Conservation (phyloP, 2,329 filamentous ascomycete species). For the Colletotrichum godetiae region DNA sequence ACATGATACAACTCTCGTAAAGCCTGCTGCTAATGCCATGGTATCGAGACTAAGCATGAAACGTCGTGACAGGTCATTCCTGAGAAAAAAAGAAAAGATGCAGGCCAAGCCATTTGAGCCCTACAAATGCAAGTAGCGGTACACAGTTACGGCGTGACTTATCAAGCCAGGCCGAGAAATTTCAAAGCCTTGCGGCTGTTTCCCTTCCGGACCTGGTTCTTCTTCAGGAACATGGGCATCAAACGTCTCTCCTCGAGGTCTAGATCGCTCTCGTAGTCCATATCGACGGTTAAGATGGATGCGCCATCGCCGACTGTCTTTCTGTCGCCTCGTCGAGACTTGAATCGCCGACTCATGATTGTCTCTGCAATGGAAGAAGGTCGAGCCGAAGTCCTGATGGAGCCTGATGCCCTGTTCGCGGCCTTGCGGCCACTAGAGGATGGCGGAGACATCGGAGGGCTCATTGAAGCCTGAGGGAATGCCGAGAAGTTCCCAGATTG, state of each 20-base stretch:
- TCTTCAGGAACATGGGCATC: constrained; percentile 61
- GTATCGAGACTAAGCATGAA: not conserved
- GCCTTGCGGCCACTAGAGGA: constrained; percentile 3
- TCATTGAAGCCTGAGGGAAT: constrained; percentile 39
- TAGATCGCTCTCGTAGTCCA: constrained; percentile 52
- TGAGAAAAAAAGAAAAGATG: not conserved
- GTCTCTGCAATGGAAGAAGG: constrained; percentile 50
- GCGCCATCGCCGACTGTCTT: constrained; percentile 39
- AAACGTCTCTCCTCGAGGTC: constrained; percentile 62
- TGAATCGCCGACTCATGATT: constrained; percentile 45
- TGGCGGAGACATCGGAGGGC: constrained; percentile 33
- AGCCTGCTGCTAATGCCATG: not conserved
- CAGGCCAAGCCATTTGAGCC: not conserved
- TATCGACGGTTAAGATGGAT: constrained; percentile 50
- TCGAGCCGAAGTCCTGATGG: constrained; percentile 36
- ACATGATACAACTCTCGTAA: not conserved
- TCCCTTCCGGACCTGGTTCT: constrained; percentile 48
- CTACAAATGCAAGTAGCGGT: not conserved
- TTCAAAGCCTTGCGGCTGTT: constrained; percentile 65
- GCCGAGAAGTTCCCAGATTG: constrained; percentile 43
- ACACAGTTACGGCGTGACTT: not conserved
- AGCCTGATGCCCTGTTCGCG: constrained; percentile 4
- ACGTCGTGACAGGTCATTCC: constrained; percentile 1
- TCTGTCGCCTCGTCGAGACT: constrained; percentile 39
- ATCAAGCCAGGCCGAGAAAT: constrained; percentile 60